Evolutionary conservation across 768 basidiomycete genomes (phyloP).

Genomic region (Chalciporus sphaerocephalus): DNA sequence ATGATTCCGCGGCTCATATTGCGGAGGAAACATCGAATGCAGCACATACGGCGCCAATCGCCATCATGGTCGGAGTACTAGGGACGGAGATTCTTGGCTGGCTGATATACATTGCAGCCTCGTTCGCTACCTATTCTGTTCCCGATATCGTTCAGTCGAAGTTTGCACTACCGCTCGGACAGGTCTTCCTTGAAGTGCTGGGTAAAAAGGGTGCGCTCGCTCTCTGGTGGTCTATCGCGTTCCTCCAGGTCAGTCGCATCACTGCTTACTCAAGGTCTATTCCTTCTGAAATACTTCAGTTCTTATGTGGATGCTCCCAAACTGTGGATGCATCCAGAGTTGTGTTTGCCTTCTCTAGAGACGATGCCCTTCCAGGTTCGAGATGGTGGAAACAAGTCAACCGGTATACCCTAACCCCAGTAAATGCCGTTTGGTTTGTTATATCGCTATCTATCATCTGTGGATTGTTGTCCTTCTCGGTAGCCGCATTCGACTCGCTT

Average conservation of each 20-base stretch:
- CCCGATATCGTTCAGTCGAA: conserved; percentile 28
- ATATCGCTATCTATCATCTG: conserved; percentile 28
- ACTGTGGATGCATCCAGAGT: conserved; percentile 45
- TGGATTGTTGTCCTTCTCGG: conserved; percentile 33
- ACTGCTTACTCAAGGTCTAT: not conserved
- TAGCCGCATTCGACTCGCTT: conserved; percentile 30
- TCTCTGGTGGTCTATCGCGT: conserved; percentile 41
- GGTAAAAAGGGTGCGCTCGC: conserved; percentile 41
- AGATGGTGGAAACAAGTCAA: conserved; percentile 36
- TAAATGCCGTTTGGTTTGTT: conserved; percentile 40
- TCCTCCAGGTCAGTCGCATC: conserved; percentile 37
- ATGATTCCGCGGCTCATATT: conserved; percentile 42
- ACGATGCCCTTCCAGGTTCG: conserved; percentile 37
- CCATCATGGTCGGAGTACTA: conserved; percentile 40
- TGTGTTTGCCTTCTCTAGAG: conserved; percentile 41
- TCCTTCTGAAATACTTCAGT: conserved; percentile 22
- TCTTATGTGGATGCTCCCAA: conserved; percentile 43
- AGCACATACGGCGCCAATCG: conserved; percentile 41
- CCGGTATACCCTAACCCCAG: conserved; percentile 30
- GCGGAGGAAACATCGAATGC: conserved; percentile 43
- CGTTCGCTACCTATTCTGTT: conserved; percentile 41
- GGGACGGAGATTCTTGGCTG: conserved; percentile 40
- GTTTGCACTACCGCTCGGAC: conserved; percentile 40
- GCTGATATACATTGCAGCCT: conserved; percentile 40
- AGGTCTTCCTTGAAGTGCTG: conserved; percentile 37